Conservation (phyloP, 345 rosid genomes). For the Iberis pinnata region DNA sequence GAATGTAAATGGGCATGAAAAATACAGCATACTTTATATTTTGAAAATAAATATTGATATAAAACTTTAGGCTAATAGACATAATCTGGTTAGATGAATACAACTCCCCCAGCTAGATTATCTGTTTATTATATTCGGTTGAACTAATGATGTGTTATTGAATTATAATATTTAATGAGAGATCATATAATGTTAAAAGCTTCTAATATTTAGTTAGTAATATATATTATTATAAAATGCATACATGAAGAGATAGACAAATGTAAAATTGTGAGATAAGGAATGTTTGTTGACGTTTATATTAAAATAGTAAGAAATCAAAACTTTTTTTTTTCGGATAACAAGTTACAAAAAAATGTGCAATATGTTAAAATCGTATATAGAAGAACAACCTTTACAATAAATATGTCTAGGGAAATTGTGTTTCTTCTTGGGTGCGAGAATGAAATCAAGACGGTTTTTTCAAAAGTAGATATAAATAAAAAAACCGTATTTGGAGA, state of each 20-base stretch:
- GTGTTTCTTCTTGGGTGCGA: no score
- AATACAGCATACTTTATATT: constrained; percentile 1
- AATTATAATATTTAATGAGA: neutral
- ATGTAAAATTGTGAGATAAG: constrained; percentile 9
- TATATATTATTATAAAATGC: neutral
- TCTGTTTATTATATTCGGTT: constrained; percentile 9
- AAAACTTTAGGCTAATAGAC: neutral
- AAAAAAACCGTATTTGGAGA: no score
- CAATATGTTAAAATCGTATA: no score
- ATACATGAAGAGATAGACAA: constrained; percentile 8
- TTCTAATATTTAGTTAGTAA: neutral
- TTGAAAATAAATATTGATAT: neutral
- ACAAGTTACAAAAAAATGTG: no score
- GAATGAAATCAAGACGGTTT: no score
- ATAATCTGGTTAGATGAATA: constrained; percentile 19
- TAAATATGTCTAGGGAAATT: no score
- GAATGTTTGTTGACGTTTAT: constrained; percentile 21
- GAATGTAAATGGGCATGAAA: constrained; percentile 23
- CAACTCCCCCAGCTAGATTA: constrained; percentile 23
- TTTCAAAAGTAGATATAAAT: no score
- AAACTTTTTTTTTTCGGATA: no score
- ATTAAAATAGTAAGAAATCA: constrained; percentile 1
- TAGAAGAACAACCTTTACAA: no score
- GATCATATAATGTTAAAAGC: neutral
- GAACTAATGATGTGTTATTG: constrained; percentile 1